These are phyloP conservation scores for Martensiomyces pterosporus DNA, from an alignment of 192 early-diverging fungal species.

Conservation along the genomic window DNA sequence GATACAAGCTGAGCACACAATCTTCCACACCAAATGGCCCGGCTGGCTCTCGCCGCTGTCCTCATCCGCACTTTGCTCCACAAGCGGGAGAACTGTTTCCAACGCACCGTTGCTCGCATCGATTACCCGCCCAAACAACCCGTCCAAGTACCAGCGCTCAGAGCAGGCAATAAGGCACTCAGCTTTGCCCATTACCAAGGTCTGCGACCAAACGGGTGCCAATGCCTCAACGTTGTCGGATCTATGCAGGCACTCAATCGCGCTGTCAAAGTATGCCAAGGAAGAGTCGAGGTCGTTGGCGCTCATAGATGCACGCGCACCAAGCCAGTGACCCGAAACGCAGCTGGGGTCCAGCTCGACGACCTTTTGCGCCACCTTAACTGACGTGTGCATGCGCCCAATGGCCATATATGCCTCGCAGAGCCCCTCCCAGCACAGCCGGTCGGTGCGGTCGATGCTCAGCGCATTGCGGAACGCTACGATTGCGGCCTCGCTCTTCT, in stretches of 20 bases:
- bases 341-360: slow-evolving; percentile 59
- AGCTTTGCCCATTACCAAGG: slow-evolving; percentile 16
- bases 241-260: slow-evolving; percentile 4
- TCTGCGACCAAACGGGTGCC: slow-evolving; percentile 8
- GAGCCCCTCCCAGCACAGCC: slow-evolving; percentile 73
- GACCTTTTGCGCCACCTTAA: slow-evolving; percentile 64
- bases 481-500: slow-evolving; percentile 56
- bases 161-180: slow-evolving; percentile 33
- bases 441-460: slow-evolving; percentile 62
- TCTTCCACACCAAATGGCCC: slow-evolving; percentile 56
- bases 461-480: slow-evolving; percentile 77
- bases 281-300: slow-evolving; percentile 13
- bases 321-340: slow-evolving; percentile 36
- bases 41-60: slow-evolving; percentile 12
- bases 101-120: slow-evolving; percentile 55
- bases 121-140: slow-evolving; percentile 63
- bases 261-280: slow-evolving; percentile 13
- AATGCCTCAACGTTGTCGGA: neutral
- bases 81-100: slow-evolving; percentile 11
- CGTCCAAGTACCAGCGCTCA: slow-evolving; percentile 34
- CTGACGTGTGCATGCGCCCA: slow-evolving; percentile 50
- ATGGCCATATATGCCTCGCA: slow-evolving; percentile 69
- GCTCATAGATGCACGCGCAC: slow-evolving; percentile 17
- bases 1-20: slow-evolving; percentile 56
- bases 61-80: slow-evolving; percentile 10